Percentiles rank a stretch among this genome's conserved stretches.
Evolutionary conservation across 495 filamentous ascomycete genomes (phyloP).

Genomic region (Tuber brumale): DNA sequence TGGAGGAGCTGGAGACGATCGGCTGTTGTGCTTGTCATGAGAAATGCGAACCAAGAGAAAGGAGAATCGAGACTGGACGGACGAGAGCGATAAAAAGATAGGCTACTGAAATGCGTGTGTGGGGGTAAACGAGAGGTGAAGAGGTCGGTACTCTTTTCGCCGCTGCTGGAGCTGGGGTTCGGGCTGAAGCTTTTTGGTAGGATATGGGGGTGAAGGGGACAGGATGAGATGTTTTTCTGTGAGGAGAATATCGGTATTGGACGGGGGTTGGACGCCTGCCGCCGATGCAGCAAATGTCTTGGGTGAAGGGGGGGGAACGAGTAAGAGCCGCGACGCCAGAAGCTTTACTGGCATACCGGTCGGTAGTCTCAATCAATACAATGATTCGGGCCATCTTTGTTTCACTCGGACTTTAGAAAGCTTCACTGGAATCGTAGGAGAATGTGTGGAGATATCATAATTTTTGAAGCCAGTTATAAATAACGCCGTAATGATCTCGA

Average conservation of each 20-base stretch:
- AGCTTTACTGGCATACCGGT: not conserved
- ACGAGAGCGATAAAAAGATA: constrained; percentile 9
- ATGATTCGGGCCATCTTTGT: not conserved
- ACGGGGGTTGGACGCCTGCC: not conserved
- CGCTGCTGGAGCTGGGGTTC: not conserved
- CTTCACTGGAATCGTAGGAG: constrained; percentile 1
- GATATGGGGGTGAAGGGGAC: not conserved
- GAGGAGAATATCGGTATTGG: not conserved
- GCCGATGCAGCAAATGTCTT: not conserved
- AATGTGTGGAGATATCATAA: not conserved
- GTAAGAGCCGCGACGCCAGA: not conserved
- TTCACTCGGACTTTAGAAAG: constrained; percentile 3
- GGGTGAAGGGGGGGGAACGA: not conserved
- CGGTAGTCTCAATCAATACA: not conserved
- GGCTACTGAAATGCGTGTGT: not conserved
- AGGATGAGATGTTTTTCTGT: not conserved
- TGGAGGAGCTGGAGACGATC: constrained; percentile 66
- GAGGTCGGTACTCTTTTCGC: not conserved
- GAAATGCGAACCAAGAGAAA: constrained; percentile 23
- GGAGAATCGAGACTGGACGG: constrained; percentile 6
- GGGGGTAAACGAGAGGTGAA: constrained; percentile 1
- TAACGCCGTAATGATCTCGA: not conserved
- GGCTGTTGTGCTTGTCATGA: constrained; percentile 51
- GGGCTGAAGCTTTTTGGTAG: not conserved
- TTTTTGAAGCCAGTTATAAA: not conserved